These are phyloP conservation scores for Hymenoscyphus salicellus DNA, from an alignment of 2,329 filamentous ascomycete species.

Conservation along the genomic window DNA sequence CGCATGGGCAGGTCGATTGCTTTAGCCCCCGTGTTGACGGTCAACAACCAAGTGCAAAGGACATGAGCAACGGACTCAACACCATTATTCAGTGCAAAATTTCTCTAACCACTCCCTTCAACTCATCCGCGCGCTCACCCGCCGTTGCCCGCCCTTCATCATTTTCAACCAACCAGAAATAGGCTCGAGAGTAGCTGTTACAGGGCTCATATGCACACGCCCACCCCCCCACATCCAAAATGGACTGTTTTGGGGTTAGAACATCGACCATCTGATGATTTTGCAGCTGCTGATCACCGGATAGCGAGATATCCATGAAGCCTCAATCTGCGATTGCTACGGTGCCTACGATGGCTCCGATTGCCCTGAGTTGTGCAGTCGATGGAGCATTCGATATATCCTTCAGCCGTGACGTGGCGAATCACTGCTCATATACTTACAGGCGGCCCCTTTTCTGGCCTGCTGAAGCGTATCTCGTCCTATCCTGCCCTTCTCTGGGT, in stretches of 20 bases:
- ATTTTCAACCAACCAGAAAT: neutral
- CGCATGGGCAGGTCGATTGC: neutral
- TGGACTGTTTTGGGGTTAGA: neutral
- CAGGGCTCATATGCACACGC: neutral
- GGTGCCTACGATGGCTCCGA: neutral
- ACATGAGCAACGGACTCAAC: neutral
- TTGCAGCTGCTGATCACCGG: neutral
- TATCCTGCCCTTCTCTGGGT: neutral
- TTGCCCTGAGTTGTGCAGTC: neutral
- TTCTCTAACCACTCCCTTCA: neutral
- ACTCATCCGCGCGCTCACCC: neutral
- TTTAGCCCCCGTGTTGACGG: neutral
- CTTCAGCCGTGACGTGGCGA: slow-evolving; percentile 1
- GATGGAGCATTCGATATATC: neutral
- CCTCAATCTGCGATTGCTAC: neutral
- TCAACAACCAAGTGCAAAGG: neutral
- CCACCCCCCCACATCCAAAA: neutral
- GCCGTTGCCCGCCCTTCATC: neutral
- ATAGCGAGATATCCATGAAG: neutral
- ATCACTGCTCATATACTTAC: neutral
- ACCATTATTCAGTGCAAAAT: neutral
- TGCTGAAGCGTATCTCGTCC: neutral
- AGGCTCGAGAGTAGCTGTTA: neutral
- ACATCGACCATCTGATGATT: neutral
- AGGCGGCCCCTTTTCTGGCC: neutral